These are phyloP conservation scores for Prunella vulgaris DNA, from an alignment of 257 asterid species.

Conservation along the genomic window DNA sequence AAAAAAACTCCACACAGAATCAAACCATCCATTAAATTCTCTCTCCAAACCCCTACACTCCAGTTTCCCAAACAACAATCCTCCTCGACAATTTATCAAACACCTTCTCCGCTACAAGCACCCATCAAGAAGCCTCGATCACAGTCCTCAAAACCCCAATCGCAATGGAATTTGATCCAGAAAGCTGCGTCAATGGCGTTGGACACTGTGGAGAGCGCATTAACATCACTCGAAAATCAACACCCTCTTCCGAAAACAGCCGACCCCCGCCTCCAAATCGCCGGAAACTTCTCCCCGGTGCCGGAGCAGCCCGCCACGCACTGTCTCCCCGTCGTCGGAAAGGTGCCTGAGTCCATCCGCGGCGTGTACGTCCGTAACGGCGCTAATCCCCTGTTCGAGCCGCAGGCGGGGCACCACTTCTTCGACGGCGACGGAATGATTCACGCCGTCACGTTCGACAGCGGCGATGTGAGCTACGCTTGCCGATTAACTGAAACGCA, in stretches of 20 bases:
- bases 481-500: slow-evolving; percentile 81
- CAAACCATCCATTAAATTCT: slow-evolving; percentile 24
- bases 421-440: slow-evolving; percentile 98
- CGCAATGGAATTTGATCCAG: slow-evolving; percentile 59
- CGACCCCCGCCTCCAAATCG: slow-evolving; percentile 73
- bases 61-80: slow-evolving; percentile 25
- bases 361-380: slow-evolving; percentile 92
- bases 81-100: slow-evolving; percentile 10
- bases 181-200: slow-evolving; percentile 69
- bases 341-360: slow-evolving; percentile 53
- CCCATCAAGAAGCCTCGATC: not conserved
- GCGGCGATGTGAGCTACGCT: slow-evolving; percentile 58
- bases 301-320: slow-evolving; percentile 59
- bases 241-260: slow-evolving; percentile 72
- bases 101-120: slow-evolving; percentile 18
- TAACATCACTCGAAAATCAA: slow-evolving; percentile 49
- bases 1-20: not conserved
- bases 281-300: slow-evolving; percentile 92
- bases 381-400: slow-evolving; percentile 76
- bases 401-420: slow-evolving; percentile 87
- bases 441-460: slow-evolving; percentile 55
- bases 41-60: slow-evolving; percentile 52
- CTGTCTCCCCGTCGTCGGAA: slow-evolving; percentile 56
- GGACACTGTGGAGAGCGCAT: slow-evolving; percentile 58
- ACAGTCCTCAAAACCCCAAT: no score